Conservation (phyloP, 257 asterid species). For the Solanum piurae region DNA sequence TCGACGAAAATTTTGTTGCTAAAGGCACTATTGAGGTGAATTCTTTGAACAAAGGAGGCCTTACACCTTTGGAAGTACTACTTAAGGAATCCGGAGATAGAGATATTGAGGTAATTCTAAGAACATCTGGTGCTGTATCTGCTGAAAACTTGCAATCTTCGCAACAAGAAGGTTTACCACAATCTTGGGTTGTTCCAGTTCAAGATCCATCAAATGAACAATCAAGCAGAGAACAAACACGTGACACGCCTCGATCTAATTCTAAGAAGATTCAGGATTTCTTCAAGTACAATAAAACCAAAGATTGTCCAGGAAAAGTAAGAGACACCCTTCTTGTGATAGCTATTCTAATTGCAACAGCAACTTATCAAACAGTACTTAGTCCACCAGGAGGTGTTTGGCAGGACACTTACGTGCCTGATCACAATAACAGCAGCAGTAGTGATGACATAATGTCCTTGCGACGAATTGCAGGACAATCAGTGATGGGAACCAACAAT, state of each 20-base stretch:
- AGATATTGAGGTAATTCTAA: no score
- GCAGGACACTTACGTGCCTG: constrained; percentile 27
- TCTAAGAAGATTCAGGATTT: constrained; percentile 3
- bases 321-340: constrained; percentile 35
- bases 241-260: not conserved
- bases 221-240: not conserved
- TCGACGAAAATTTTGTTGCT: constrained; percentile 12
- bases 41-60: constrained; percentile 9
- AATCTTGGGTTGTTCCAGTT: not conserved
- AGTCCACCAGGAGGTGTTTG: constrained; percentile 62
- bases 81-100: no score
- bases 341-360: constrained; percentile 31
- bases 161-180: not conserved
- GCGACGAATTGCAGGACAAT: no score
- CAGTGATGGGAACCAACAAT: no score
- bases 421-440: not conserved
- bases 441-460: not conserved
- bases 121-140: no score
- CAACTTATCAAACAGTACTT: constrained; percentile 43
- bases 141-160: no score
- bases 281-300: constrained; percentile 17
- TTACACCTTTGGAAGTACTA: no score
- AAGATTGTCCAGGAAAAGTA: constrained; percentile 32
- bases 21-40: constrained; percentile 25
- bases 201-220: not conserved